A percentile compares a stretch with the other conserved stretches of the same genome.
Conservation (phyloP, 169 alveolate species). For the Gregarina niphandrodes region DNA sequence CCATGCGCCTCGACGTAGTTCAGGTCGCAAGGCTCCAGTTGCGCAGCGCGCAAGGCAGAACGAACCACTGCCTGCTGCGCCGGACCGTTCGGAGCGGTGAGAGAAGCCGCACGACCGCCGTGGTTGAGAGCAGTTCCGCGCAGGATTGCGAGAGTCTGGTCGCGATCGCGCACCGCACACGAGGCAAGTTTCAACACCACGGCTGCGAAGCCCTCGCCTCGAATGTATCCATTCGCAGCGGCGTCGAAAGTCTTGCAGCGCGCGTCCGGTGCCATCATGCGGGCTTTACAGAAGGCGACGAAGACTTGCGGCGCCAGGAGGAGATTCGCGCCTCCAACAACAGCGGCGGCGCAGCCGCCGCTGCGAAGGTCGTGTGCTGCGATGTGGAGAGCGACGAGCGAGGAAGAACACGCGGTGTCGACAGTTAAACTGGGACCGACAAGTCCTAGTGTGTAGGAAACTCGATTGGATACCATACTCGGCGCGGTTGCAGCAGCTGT, state of each 20-base stretch:
- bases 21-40: conserved; percentile 19
- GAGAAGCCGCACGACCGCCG: conserved; percentile 37
- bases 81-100: conserved; percentile 42
- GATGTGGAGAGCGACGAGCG: conserved; percentile 42
- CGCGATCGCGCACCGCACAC: conserved; percentile 15
- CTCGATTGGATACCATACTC: conserved; percentile 36
- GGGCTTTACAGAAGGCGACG: conserved; percentile 41
- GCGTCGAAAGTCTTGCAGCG: conserved; percentile 44
- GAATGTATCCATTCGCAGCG: conserved; percentile 37
- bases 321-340: conserved; percentile 38
- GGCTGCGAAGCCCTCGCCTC: conserved; percentile 41
- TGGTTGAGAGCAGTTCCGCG: conserved; percentile 38
- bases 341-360: conserved; percentile 34
- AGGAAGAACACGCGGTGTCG: conserved; percentile 52
- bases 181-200: conserved; percentile 20
- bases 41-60: conserved; percentile 26
- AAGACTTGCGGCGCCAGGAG: conserved; percentile 41
- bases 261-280: conserved; percentile 38
- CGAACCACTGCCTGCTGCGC: conserved; percentile 36
- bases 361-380: conserved; percentile 25
- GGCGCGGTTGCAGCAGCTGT: conserved; percentile 40
- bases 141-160: conserved; percentile 19
- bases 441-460: conserved; percentile 39
- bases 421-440: conserved; percentile 41
- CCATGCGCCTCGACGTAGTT: conserved; percentile 38